Evolutionary conservation across 768 basidiomycete genomes (phyloP).

Genomic region (Boletus barrowsii): DNA sequence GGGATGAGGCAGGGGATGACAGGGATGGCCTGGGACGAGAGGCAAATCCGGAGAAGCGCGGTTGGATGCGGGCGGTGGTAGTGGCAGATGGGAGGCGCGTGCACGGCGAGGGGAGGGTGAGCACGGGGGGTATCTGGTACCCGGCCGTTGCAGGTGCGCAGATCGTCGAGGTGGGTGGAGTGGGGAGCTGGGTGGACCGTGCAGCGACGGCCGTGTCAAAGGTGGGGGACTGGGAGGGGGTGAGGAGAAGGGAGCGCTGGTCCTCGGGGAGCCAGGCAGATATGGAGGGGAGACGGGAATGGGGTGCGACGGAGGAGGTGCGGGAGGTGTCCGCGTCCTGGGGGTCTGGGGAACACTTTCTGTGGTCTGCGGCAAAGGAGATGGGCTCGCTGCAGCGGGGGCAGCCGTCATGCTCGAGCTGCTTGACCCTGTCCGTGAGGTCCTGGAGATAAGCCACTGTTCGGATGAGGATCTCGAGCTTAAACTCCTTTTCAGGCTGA

Average conservation of each 20-base stretch:
- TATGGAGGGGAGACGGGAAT: constrained; percentile 58
- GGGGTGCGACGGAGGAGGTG: constrained; percentile 4
- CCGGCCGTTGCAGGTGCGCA: constrained; percentile 40
- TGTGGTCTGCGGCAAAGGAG: neutral
- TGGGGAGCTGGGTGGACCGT: constrained; percentile 41
- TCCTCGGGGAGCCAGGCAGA: constrained; percentile 61
- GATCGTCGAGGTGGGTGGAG: constrained; percentile 55
- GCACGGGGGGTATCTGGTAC: constrained; percentile 37
- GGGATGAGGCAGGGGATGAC: constrained; percentile 19
- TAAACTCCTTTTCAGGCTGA: constrained; percentile 82
- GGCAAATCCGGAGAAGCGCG: constrained; percentile 22
- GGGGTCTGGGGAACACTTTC: neutral
- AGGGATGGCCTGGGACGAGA: constrained; percentile 17
- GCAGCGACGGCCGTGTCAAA: constrained; percentile 30
- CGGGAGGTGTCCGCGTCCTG: neutral
- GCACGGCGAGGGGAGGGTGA: constrained; percentile 39
- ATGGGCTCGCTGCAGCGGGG: constrained; percentile 23
- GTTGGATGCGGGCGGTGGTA: constrained; percentile 11
- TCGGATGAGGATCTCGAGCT: constrained; percentile 83
- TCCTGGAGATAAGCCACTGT: constrained; percentile 79
- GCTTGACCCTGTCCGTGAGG: constrained; percentile 52
- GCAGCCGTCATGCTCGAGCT: constrained; percentile 36
- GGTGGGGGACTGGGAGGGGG: constrained; percentile 33
- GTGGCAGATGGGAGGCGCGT: constrained; percentile 14
- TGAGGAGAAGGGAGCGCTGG: constrained; percentile 32